Conservation (phyloP, 2,329 filamentous ascomycete species). For the Chaetomium sp. region DNA sequence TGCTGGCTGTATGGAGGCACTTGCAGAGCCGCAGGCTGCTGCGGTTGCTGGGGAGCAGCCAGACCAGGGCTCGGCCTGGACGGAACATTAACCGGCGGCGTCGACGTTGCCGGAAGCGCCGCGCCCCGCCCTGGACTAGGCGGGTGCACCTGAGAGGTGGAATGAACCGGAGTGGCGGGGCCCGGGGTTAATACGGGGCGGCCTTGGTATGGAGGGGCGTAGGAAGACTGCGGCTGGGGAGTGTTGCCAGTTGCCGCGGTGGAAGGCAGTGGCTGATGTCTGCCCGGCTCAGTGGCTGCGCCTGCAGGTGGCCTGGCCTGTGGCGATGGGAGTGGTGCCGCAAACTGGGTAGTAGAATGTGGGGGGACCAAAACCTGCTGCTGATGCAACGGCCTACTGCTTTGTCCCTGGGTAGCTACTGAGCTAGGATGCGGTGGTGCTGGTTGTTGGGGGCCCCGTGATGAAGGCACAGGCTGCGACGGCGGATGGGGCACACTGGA, state of each 20-base stretch:
- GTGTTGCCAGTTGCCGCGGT: slow-evolving; percentile 2
- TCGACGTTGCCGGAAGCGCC: slow-evolving; percentile 28
- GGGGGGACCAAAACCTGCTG: slow-evolving; percentile 31
- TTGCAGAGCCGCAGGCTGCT: slow-evolving; percentile 28
- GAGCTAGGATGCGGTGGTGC: slow-evolving; percentile 18
- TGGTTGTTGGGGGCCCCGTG: slow-evolving; percentile 22
- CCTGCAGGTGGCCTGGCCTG: slow-evolving; percentile 34
- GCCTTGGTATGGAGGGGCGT: slow-evolving; percentile 24
- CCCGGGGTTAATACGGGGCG: slow-evolving; percentile 18
- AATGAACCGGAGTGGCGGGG: slow-evolving; percentile 32
- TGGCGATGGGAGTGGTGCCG: slow-evolving; percentile 43
- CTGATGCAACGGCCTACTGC: slow-evolving; percentile 25
- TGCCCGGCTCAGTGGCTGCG: neutral
- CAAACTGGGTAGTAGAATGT: slow-evolving; percentile 40
- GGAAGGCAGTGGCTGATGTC: slow-evolving; percentile 14
- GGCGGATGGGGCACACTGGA: slow-evolving; percentile 8
- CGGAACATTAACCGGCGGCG: slow-evolving; percentile 30
- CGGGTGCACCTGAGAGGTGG: slow-evolving; percentile 12
- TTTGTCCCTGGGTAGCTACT: slow-evolving; percentile 29
- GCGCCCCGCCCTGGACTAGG: slow-evolving; percentile 26
- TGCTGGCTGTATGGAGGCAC: slow-evolving; percentile 27
- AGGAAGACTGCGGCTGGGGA: slow-evolving; percentile 20
- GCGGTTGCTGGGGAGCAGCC: slow-evolving; percentile 30
- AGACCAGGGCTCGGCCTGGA: slow-evolving; percentile 26
- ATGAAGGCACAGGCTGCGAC: slow-evolving; percentile 20